Base-by-base conservation (phyloP, 23 red algal species). In the Rhodosorus marinus region DNA sequence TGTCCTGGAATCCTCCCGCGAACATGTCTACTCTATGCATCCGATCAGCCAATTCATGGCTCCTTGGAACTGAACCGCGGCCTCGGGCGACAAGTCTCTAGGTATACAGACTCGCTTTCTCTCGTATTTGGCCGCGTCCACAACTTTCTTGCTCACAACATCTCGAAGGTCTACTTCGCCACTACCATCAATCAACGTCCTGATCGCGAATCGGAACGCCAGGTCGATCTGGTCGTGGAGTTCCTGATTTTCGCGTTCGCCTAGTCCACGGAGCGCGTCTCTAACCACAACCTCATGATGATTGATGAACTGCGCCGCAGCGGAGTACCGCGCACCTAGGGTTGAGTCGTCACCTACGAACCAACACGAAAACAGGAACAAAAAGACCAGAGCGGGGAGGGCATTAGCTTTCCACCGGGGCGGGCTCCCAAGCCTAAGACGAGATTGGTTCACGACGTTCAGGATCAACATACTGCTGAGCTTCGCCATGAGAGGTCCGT, bases 261-360 rank as follows among this genome's bases (percentile, higher is more conserved):
- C 33, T 7, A 23, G 60, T 8, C 79, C 79, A 24, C 56, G 50
- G 31, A 84, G 59, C 22, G 79, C 79, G 31, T 92, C 83, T 31
- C 70, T 53, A 3, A 75, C 60, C 23, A 92, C 66, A 6, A 59
- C 20, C 24, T 29, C 38, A 4, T 42, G 27, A 57, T 92, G 75
- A 26, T 69, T 49, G 49, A 69, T 61, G 17, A 92, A 55, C 33
- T 67, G 67, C 0, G 34, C 67, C 1, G 55, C 83, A 11, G 83
- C 83, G 34, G 72, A 59, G 66, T 54, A 55, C 4, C 83, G 65
- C 50, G 26, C 31, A 25, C 25, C 36, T 35, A 24, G 28, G 0
- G 49, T 51, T 27, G 66, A 58, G 11, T 33, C 53, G 14, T 53
- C 59, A n/a, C n/a, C n/a, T n/a, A n/a, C n/a, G n/a, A n/a, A n/a